A percentile compares a stretch with the other conserved stretches of the same genome.
Evolutionary conservation across 1,284 basidiomycete genomes (phyloP).

Genomic region (Ganoderma meredithae): DNA sequence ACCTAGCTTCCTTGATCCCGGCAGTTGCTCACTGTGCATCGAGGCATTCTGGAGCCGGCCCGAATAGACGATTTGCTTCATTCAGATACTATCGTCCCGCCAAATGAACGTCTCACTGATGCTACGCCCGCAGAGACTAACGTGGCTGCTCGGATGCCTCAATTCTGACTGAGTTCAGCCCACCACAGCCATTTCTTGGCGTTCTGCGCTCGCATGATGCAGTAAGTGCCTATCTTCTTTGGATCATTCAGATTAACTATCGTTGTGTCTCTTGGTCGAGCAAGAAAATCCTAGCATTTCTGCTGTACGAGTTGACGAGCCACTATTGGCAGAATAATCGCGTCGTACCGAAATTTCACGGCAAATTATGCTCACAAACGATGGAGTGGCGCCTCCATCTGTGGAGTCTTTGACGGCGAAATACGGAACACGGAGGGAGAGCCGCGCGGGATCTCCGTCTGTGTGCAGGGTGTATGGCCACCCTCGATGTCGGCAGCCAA

Average conservation of each 20-base stretch:
- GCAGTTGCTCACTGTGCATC: neutral
- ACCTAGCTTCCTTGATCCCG: neutral
- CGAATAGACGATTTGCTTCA: neutral
- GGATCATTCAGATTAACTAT: constrained; percentile 1
- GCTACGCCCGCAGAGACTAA: constrained; percentile 13
- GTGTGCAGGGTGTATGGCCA: constrained; percentile 11
- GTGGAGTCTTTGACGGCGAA: constrained; percentile 8
- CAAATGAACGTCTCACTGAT: neutral
- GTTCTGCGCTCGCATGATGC: neutral
- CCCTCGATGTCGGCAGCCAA: constrained; percentile 10
- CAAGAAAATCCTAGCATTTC: neutral
- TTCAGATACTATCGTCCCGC: neutral
- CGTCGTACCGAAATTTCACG: constrained; percentile 7
- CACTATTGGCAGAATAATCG: constrained; percentile 6
- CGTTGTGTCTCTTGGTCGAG: neutral
- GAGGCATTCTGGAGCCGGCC: constrained; percentile 6
- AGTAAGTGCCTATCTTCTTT: constrained; percentile 5
- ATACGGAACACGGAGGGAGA: constrained; percentile 17
- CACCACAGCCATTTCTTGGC: neutral
- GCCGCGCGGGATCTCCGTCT: constrained; percentile 2
- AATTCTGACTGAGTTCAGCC: constrained; percentile 14
- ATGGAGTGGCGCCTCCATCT: neutral
- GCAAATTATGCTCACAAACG: constrained; percentile 15
- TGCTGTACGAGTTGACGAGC: neutral
- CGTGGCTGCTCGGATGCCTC: neutral